A percentile compares a stretch with the other conserved stretches of the same genome.
phyloP scores from a whole-genome alignment of 441 rosid genomes.

The Populus trichocarpa region DNA sequence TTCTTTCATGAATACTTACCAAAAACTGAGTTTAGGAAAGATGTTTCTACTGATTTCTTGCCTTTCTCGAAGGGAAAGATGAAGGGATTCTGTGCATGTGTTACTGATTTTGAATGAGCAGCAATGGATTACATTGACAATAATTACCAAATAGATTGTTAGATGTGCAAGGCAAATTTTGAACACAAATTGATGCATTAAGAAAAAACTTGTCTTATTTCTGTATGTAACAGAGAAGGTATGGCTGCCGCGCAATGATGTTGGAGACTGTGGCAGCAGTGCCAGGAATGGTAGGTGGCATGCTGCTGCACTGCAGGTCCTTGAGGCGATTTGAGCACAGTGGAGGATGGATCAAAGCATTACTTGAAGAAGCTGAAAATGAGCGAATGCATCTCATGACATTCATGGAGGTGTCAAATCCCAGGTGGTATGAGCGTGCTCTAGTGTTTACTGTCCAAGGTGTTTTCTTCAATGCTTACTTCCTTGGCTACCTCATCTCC shows the following conservation, averaged over 20 bases:
- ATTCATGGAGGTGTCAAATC: slow-evolving; percentile 66
- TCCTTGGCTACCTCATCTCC: slow-evolving; percentile 57
- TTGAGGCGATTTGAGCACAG: slow-evolving; percentile 77
- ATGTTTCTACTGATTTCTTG: neutral
- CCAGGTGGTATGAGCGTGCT: slow-evolving; percentile 76
- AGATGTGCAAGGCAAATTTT: neutral
- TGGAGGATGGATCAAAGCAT: slow-evolving; percentile 92
- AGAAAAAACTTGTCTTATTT: neutral
- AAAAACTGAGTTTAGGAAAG: neutral
- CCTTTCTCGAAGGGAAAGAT: neutral
- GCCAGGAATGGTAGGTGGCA: slow-evolving; percentile 89
- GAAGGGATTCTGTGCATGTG: too few relatives aligned
- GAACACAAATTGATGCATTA: neutral
- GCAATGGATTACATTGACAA: neutral
- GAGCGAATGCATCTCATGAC: slow-evolving; percentile 98
- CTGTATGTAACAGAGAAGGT: slow-evolving; percentile 41
- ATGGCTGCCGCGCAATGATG: slow-evolving; percentile 84
- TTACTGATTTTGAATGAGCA: neutral
- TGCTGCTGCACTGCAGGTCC: slow-evolving; percentile 74
- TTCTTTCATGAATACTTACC: neutral
- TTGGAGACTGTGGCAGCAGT: slow-evolving; percentile 89
- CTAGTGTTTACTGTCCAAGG: slow-evolving; percentile 80
- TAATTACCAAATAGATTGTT: neutral
- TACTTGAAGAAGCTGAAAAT: slow-evolving; percentile 89
- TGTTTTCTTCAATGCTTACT: slow-evolving; percentile 79